phyloP scores from a whole-genome alignment of 306 rosid species.

The Pachyrhizus erosus region DNA sequence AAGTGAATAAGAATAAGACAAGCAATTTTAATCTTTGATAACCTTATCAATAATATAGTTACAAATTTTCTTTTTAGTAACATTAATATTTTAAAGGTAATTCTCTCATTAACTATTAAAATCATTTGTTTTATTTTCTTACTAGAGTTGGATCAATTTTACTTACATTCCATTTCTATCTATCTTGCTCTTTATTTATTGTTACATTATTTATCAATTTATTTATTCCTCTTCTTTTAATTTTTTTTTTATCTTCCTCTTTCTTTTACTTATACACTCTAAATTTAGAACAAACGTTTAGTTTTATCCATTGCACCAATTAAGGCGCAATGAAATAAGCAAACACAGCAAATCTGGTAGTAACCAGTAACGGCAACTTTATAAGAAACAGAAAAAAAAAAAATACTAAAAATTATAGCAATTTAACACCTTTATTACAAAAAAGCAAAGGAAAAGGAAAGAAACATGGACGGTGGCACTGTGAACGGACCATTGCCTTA shows the following conservation, averaged over 20 bases:
- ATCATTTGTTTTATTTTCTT: no score
- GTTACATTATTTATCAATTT: neutral
- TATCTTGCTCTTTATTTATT: no score
- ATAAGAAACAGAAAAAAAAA: no score
- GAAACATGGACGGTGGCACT: constrained; percentile 55
- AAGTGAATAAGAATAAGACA: no score
- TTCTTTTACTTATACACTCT: neutral
- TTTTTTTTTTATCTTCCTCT: neutral
- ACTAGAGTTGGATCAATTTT: neutral
- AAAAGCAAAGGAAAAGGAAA: neutral
- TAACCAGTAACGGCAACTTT: neutral
- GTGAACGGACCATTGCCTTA: constrained; percentile 59
- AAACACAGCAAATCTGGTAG: neutral
- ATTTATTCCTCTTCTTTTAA: neutral
- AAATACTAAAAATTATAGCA: no score
- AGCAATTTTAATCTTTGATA: no score
- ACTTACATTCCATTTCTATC: no score
- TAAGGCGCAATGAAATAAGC: neutral
- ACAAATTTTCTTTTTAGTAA: no score
- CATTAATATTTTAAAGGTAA: no score
- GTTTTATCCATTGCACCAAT: neutral
- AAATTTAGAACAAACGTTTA: neutral
- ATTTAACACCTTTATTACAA: no score
- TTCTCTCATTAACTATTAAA: no score
- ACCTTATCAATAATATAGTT: no score